phyloP scores from a whole-genome alignment of 192 early-diverging fungal genomes.

The Spizellomyces sp. region DNA sequence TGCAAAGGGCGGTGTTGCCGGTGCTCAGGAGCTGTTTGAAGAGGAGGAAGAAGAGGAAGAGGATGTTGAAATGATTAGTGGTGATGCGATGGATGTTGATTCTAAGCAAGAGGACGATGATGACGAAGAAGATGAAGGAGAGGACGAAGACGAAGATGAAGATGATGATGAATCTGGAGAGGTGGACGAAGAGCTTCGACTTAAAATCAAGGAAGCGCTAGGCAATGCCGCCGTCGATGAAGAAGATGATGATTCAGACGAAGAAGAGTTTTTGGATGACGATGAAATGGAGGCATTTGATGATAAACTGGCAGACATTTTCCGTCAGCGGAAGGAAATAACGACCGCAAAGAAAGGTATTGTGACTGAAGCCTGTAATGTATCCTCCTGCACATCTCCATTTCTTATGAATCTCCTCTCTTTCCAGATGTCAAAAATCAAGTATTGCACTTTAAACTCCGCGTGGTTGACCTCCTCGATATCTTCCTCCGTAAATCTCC shows the following conservation, averaged over 20 bases:
- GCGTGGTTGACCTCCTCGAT: slow-evolving; percentile 80
- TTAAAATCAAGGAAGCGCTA: slow-evolving; percentile 72
- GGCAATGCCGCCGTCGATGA: slow-evolving; percentile 41
- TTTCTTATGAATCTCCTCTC: slow-evolving; percentile 11
- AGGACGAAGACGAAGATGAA: slow-evolving; percentile 55
- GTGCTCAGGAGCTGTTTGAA: slow-evolving; percentile 63
- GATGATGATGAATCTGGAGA: slow-evolving; percentile 46
- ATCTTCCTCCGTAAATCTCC: slow-evolving; percentile 73
- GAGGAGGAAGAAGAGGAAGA: slow-evolving; percentile 51
- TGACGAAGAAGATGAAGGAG: slow-evolving; percentile 50
- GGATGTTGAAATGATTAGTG: slow-evolving; percentile 50
- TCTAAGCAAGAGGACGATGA: slow-evolving; percentile 50
- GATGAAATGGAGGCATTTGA: slow-evolving; percentile 91
- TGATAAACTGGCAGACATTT: slow-evolving; percentile 91
- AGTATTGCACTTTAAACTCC: slow-evolving; percentile 87
- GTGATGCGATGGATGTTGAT: slow-evolving; percentile 46
- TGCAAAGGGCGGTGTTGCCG: slow-evolving; percentile 55
- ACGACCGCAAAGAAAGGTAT: slow-evolving; percentile 71
- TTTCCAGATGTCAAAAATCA: slow-evolving; percentile 67
- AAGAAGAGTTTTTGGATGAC: slow-evolving; percentile 69
- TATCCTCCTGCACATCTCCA: not conserved
- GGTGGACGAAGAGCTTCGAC: slow-evolving; percentile 77
- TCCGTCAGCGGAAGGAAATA: slow-evolving; percentile 76
- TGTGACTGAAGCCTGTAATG: slow-evolving; percentile 31
- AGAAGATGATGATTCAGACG: slow-evolving; percentile 61